Evolutionary conservation across 805 yeast species (phyloP).

Genomic region (Teunomyces panamensis): DNA sequence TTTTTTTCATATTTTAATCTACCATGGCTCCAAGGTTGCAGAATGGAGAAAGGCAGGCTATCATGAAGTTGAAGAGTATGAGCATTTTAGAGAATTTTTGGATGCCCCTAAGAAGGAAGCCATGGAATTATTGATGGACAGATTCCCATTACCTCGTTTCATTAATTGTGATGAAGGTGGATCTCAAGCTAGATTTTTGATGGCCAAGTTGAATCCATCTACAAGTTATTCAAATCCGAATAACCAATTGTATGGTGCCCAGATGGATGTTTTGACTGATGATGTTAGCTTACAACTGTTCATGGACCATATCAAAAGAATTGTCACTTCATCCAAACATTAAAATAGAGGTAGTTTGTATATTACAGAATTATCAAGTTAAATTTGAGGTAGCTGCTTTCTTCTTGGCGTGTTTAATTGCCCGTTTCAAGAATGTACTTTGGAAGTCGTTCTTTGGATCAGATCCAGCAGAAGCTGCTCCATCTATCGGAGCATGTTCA

Average conservation of each 20-base stretch:
- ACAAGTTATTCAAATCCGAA: conserved; percentile 46
- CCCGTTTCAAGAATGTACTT: conserved; percentile 12
- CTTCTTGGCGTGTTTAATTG: conserved; percentile 13
- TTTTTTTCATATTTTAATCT: conserved; percentile 65
- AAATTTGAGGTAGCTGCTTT: background rate
- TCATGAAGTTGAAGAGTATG: conserved; percentile 60
- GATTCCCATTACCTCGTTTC: conserved; percentile 71
- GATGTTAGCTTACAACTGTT: conserved; percentile 56
- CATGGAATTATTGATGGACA: conserved; percentile 57
- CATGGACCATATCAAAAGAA: conserved; percentile 51
- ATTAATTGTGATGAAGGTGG: conserved; percentile 76
- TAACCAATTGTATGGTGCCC: conserved; percentile 23
- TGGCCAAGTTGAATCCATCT: conserved; percentile 68
- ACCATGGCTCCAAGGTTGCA: conserved; percentile 64
- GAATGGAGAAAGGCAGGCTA: conserved; percentile 65
- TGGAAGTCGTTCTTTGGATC: conserved; percentile 1
- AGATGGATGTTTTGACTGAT: conserved; percentile 49
- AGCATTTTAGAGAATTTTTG: conserved; percentile 55
- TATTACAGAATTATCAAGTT: background rate
- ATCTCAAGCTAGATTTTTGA: conserved; percentile 68
- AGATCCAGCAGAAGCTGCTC: conserved; percentile 17
- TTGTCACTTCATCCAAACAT: conserved; percentile 17
- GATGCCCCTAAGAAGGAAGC: conserved; percentile 65
- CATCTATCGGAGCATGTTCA: background rate
- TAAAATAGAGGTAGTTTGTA: background rate